These are phyloP conservation scores for Chytridiales sp. DNA, from an alignment of 371 early-diverging fungal genomes.

Conservation along the genomic window DNA sequence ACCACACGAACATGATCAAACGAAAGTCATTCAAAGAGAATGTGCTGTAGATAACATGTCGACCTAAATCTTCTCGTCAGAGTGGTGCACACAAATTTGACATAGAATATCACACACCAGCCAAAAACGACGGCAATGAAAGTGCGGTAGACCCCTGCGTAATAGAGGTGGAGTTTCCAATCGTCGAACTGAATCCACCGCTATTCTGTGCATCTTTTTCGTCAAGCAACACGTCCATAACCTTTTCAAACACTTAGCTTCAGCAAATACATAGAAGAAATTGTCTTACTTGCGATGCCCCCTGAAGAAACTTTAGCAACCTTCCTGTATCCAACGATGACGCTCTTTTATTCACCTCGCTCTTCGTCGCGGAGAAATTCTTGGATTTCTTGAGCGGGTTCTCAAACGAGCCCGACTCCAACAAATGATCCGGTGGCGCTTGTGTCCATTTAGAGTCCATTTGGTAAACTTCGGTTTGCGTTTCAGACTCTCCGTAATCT, in stretches of 20 bases:
- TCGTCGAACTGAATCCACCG: constrained; percentile 8
- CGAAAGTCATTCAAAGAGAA: constrained; percentile 2
- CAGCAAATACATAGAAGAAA: constrained; percentile 4
- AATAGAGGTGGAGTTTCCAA: constrained; percentile 6
- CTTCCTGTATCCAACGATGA: constrained; percentile 30
- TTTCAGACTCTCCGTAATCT: constrained; percentile 31
- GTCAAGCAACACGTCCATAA: constrained; percentile 44
- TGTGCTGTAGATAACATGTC: neutral
- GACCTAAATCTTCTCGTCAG: constrained; percentile 3
- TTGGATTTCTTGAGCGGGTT: no score
- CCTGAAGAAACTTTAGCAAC: constrained; percentile 32
- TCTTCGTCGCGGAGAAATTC: no score
- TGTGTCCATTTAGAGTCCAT: constrained; percentile 48
- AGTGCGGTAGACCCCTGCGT: constrained; percentile 29
- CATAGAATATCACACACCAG: constrained; percentile 11
- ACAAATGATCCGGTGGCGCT: constrained; percentile 34
- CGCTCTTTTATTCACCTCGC: constrained; percentile 4
- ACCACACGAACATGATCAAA: constrained; percentile 9
- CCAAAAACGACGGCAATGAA: constrained; percentile 8
- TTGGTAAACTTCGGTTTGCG: constrained; percentile 43
- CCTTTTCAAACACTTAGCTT: constrained; percentile 20
- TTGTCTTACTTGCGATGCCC: constrained; percentile 32
- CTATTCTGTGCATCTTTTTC: constrained; percentile 28
- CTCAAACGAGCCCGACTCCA: constrained; percentile 29
- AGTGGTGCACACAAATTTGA: neutral